Conservation (phyloP, 2,329 filamentous ascomycete species). For the Rhynchosporium agropyri region DNA sequence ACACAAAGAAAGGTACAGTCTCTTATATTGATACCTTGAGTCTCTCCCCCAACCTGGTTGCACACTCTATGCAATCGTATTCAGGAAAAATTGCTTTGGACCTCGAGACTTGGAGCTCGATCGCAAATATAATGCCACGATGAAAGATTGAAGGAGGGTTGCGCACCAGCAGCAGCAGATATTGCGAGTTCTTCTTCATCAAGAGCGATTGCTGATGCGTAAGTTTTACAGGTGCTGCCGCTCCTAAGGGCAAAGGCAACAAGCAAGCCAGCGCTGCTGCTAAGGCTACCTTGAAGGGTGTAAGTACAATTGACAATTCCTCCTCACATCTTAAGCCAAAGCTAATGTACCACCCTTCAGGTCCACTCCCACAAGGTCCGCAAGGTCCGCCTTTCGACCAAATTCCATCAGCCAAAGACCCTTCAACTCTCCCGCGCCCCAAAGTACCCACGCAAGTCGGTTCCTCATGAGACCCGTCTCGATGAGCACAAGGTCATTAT, state of each 20-base stretch:
- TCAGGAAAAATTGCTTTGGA: constrained; percentile 31
- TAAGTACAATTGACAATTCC: constrained; percentile 59
- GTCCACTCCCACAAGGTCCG: constrained; percentile 80
- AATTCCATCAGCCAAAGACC: constrained; percentile 98
- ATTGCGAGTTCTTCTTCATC: constrained; percentile 65
- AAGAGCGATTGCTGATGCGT: constrained; percentile 74
- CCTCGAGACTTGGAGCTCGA: constrained; percentile 21
- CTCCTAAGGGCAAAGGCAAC: constrained; percentile 60
- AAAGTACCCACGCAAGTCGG: constrained; percentile 96
- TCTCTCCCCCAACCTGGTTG: constrained; percentile 22
- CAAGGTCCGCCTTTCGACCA: constrained; percentile 90
- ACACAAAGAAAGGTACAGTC: constrained; percentile 44
- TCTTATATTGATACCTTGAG: constrained; percentile 32
- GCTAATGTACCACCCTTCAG: constrained; percentile 47
- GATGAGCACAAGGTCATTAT: constrained; percentile 98
- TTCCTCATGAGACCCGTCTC: constrained; percentile 85
- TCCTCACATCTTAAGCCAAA: constrained; percentile 48
- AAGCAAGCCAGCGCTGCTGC: constrained; percentile 94
- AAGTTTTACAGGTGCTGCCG: constrained; percentile 57
- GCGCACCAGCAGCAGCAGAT: constrained; percentile 67
- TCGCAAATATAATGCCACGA: constrained; percentile 25
- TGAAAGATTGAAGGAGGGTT: constrained; percentile 29
- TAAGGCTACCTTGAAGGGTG: constrained; percentile 94
- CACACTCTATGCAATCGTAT: constrained; percentile 28
- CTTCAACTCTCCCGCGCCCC: constrained; percentile 86